Evolutionary conservation across 2,329 filamentous ascomycete genomes (phyloP), one percentile per base, ranked within the genome.

Genomic region (Ophiocordyceps camponoti-leonardi): DNA sequence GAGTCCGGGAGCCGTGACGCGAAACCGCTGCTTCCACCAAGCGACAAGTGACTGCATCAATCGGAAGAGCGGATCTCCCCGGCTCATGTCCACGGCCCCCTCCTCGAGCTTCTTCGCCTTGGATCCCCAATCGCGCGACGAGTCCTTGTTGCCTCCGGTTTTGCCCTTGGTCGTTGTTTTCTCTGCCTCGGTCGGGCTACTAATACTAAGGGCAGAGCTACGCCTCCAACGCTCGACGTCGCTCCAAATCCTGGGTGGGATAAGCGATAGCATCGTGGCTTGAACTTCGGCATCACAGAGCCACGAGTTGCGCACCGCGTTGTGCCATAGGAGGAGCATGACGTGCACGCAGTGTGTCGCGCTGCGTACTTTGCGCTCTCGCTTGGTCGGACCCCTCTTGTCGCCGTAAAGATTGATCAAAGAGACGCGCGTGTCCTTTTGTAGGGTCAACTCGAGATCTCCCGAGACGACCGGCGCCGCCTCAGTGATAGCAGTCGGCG

Each of bases 301-400:
- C 81, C 90, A 96, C 0, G 77, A 70, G 58, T 96, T 95, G 40
- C 85, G 77, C 14, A 92, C 63, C 0, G 85, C 76, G 57, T 96
- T 96, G 59, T 96, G 88, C 72, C 83, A 95, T 48, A 98, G 72
- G 16, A 98, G 67, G 45, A 79, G 76, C 58, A 93, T 80, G 2
- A 96, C 87, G 61, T 98, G 92, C 52, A 94, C 72, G 53, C 85
- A 84, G 61, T 98, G 92, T 1, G 86, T 87, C 4, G 79, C 72
- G 31, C 80, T 74, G 23, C 92, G 75, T 46, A 90, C 83, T 49
- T 79, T 75, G 44, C 86, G 77, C 57, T 95, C 86, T 26, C 83
- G 77, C 62, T 94, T 94, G 3, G 84, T 83, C 0, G 85, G 83
- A 0, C 86, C 88, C 58, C 90, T 94, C 62, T 86, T 94, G 18